Evolutionary conservation across 306 rosid genomes (phyloP).

Genomic region (Medicago arabica): DNA sequence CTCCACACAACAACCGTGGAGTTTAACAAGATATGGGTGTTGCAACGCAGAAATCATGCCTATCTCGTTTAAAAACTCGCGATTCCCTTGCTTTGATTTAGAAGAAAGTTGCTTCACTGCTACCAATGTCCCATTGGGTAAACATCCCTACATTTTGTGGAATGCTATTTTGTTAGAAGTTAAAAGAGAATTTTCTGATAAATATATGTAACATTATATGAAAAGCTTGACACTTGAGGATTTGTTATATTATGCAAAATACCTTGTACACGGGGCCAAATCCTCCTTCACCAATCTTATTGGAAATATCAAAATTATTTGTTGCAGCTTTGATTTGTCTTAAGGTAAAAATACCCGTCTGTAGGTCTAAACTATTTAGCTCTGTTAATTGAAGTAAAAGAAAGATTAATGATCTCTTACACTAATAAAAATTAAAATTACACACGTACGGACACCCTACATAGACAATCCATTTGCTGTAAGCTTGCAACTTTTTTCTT

Average conservation of each 20-base stretch:
- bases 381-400: slow-evolving; percentile 48
- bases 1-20: too few species aligned
- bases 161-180: not conserved
- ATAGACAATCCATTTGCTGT: not conserved
- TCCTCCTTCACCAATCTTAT: slow-evolving; percentile 73
- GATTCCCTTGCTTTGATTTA: too few species aligned
- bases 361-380: slow-evolving; percentile 49
- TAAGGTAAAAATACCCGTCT: slow-evolving; percentile 50
- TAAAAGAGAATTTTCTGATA: not conserved
- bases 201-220: not conserved
- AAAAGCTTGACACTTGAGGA: not conserved
- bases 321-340: slow-evolving; percentile 65
- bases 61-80: too few species aligned
- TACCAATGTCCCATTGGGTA: too few species aligned
- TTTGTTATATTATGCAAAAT: not conserved
- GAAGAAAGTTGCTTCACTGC: too few species aligned
- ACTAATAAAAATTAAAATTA: not conserved
- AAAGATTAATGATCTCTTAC: slow-evolving; percentile 14
- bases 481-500: not conserved
- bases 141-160: slow-evolving; percentile 15
- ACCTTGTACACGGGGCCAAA: slow-evolving; percentile 73
- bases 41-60: too few species aligned
- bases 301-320: slow-evolving; percentile 49
- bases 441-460: not conserved
- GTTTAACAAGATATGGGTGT: too few species aligned